Conservation (phyloP, 176 grass and related monocot species). For the Zoysia japonica region DNA sequence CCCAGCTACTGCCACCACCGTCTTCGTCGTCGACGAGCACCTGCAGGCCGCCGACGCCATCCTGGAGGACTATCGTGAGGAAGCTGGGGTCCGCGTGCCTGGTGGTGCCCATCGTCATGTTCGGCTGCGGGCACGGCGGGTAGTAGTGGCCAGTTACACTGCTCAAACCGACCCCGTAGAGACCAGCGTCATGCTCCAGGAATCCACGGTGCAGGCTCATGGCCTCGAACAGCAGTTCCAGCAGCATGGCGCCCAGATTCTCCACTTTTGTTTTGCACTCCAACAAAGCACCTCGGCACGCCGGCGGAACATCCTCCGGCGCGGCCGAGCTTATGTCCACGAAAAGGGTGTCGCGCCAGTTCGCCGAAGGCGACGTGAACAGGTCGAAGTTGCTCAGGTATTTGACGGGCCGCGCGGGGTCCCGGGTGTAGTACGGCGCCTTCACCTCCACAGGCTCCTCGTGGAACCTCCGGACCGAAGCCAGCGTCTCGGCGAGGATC, state of each 20-base stretch:
- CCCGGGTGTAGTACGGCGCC: no score
- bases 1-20: constrained; percentile 10
- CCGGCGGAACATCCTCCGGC: constrained; percentile 32
- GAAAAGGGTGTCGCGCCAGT: no score
- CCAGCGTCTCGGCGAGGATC: no score
- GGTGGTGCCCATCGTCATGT: constrained; percentile 29
- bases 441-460: no score
- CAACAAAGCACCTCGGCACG: constrained; percentile 24
- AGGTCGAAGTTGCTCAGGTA: no score
- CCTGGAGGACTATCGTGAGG: constrained; percentile 54
- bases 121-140: constrained; percentile 48
- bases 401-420: no score
- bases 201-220: constrained; percentile 21
- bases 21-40: constrained; percentile 15
- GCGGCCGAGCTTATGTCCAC: no score
- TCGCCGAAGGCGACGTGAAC: no score
- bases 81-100: constrained; percentile 47
- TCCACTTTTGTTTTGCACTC: constrained; percentile 22
- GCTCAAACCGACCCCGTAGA: constrained; percentile 7
- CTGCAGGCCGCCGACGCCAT: constrained; percentile 51
- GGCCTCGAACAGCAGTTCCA: constrained; percentile 53
- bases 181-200: constrained; percentile 22
- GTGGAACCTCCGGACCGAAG: no score
- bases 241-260: constrained; percentile 25
- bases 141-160: constrained; percentile 42